These are phyloP conservation scores for Fermentozyma sake DNA, from an alignment of 1,139 yeast genomes.

Conservation along the genomic window DNA sequence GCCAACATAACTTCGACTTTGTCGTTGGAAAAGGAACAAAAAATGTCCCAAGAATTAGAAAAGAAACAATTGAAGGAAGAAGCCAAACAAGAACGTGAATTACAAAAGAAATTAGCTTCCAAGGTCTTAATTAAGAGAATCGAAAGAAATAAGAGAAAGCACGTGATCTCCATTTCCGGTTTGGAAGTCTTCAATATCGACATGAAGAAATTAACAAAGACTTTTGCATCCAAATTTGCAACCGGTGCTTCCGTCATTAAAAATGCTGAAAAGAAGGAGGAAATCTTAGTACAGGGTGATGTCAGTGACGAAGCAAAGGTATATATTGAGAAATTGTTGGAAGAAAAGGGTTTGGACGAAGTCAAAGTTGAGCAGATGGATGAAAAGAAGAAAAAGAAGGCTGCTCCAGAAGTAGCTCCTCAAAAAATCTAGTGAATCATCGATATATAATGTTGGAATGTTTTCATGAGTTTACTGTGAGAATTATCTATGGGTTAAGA, in stretches of 20 bases:
- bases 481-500: no score
- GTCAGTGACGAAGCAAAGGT: constrained; percentile 88
- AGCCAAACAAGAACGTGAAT: constrained; percentile 79
- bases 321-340: constrained; percentile 64
- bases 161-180: constrained; percentile 81
- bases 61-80: constrained; percentile 89
- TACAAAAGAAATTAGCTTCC: constrained; percentile 71
- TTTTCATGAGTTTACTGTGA: no score
- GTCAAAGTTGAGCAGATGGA: constrained; percentile 85
- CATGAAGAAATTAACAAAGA: constrained; percentile 85
- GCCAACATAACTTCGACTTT: constrained; percentile 51
- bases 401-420: constrained; percentile 15
- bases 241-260: constrained; percentile 96
- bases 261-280: constrained; percentile 88
- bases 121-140: constrained; percentile 82
- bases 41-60: constrained; percentile 74
- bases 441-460: no score
- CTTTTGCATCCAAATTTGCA: constrained; percentile 91
- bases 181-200: constrained; percentile 86
- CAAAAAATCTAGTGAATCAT: no score
- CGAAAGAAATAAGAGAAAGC: constrained; percentile 87
- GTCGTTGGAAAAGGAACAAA: constrained; percentile 74
- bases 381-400: constrained; percentile 75
- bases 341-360: constrained; percentile 77
- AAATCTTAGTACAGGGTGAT: constrained; percentile 91